phyloP scores from a whole-genome alignment of 2,329 filamentous ascomycete genomes.

The Alternaria hordeiaustralica region DNA sequence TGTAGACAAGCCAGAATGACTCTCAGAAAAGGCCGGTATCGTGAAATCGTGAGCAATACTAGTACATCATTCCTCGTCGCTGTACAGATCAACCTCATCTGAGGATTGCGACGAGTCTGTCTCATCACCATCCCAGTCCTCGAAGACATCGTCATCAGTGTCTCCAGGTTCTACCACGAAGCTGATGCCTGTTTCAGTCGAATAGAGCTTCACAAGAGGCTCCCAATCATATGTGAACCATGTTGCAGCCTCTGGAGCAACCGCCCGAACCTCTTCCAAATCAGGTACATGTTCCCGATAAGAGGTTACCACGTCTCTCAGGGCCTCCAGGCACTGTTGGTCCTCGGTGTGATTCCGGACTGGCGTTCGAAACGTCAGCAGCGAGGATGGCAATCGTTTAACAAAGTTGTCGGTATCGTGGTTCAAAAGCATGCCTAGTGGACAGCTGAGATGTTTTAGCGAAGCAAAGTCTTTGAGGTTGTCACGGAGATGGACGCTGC shows the following conservation, averaged over 20 bases:
- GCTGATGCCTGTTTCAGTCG: constrained; percentile 3
- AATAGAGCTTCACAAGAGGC: constrained; percentile 10
- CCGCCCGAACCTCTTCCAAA: constrained; percentile 14
- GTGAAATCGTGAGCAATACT: not conserved
- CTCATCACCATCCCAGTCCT: constrained; percentile 8
- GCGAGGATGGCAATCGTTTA: constrained; percentile 19
- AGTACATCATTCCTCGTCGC: constrained; percentile 1
- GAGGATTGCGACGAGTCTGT: constrained; percentile 17
- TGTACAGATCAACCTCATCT: constrained; percentile 23
- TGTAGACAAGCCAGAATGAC: not conserved
- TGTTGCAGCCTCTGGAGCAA: not conserved
- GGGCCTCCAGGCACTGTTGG: constrained; percentile 9
- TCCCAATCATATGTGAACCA: constrained; percentile 19
- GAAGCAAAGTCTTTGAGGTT: constrained; percentile 16
- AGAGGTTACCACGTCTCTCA: constrained; percentile 20
- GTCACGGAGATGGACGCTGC: constrained; percentile 2
- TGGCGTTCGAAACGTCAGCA: constrained; percentile 13
- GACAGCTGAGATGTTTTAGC: constrained; percentile 19
- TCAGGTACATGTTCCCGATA: constrained; percentile 9
- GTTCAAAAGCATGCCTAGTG: constrained; percentile 13
- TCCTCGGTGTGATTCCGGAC: constrained; percentile 11
- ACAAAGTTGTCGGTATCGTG: constrained; percentile 9
- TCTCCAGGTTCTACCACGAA: constrained; percentile 10
- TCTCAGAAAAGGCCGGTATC: not conserved
- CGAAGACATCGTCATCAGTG: not conserved